Percentiles rank a stretch among this genome's conserved stretches.
phyloP scores from a whole-genome alignment of 768 basidiomycete species.

The Serpula lacrymans region DNA sequence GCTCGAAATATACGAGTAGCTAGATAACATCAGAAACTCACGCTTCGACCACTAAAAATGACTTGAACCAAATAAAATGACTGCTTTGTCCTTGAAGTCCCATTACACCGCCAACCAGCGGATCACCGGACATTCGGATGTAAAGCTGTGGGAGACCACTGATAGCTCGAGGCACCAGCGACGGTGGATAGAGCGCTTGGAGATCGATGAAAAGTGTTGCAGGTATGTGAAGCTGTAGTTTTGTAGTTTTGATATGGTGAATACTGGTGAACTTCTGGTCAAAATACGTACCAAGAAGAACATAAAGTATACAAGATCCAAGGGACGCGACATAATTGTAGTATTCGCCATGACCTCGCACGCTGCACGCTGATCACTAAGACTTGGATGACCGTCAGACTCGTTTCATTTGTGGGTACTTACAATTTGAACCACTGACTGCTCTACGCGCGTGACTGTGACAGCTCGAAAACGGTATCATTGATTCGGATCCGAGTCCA shows the following conservation, averaged over 20 bases:
- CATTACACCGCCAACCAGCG: slow-evolving; percentile 53
- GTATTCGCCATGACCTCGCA: slow-evolving; percentile 20
- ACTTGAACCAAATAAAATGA: slow-evolving; percentile 59
- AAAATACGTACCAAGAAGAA: slow-evolving; percentile 59
- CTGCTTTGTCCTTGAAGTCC: slow-evolving; percentile 36
- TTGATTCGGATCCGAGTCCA: no score
- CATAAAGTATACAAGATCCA: slow-evolving; percentile 64
- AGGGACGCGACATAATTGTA: slow-evolving; percentile 53
- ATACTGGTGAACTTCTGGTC: background rate
- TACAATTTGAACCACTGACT: background rate
- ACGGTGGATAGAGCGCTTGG: slow-evolving; percentile 59
- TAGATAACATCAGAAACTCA: slow-evolving; percentile 28
- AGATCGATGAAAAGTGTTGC: slow-evolving; percentile 69
- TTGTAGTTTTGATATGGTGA: background rate
- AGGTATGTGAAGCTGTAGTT: slow-evolving; percentile 56
- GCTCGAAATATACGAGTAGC: background rate
- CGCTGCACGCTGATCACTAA: no score
- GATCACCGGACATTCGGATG: slow-evolving; percentile 59
- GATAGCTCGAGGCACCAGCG: slow-evolving; percentile 46
- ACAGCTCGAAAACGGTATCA: no score
- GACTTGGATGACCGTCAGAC: background rate
- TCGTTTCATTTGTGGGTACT: background rate
- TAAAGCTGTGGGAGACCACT: slow-evolving; percentile 47
- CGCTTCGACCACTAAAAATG: slow-evolving; percentile 61
- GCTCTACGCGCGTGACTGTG: background rate